Conservation (phyloP, 768 basidiomycete species). For the Coprinopsis sp. region DNA sequence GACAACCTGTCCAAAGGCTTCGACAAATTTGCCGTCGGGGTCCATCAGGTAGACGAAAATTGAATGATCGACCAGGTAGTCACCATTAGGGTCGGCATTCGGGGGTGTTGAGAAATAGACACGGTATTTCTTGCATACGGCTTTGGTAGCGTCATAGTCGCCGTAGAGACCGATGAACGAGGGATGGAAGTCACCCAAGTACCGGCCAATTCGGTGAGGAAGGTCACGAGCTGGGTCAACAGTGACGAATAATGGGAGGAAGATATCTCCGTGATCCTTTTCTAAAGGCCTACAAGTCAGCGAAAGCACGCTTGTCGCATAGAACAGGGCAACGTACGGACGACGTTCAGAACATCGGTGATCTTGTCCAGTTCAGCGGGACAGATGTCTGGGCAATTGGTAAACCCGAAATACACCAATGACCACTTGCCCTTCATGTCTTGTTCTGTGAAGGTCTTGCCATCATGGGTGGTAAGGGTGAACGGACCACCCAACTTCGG, state of each 20-base stretch:
- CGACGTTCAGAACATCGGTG: slow-evolving; percentile 62
- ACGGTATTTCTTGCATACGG: slow-evolving; percentile 89
- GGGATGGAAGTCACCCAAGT: slow-evolving; percentile 86
- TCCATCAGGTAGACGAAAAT: slow-evolving; percentile 99
- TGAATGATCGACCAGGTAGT: slow-evolving; percentile 96
- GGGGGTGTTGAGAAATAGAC: slow-evolving; percentile 98
- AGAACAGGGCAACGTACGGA: slow-evolving; percentile 49
- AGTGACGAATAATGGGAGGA: slow-evolving; percentile 91
- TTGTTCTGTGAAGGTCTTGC: slow-evolving; percentile 72
- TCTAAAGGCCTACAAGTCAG: slow-evolving; percentile 38
- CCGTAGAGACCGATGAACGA: slow-evolving; percentile 86
- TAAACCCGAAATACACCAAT: slow-evolving; percentile 97
- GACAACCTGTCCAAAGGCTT: slow-evolving; percentile 89
- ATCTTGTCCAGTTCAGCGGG: slow-evolving; percentile 98
- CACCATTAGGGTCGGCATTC: slow-evolving; percentile 78
- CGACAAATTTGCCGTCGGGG: slow-evolving; percentile 88
- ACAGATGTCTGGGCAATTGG: slow-evolving; percentile 98
- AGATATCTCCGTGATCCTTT: slow-evolving; percentile 60
- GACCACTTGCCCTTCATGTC: slow-evolving; percentile 88
- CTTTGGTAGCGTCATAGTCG: slow-evolving; percentile 75
- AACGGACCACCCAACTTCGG: slow-evolving; percentile 93
- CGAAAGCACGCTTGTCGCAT: not conserved
- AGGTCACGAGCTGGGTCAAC: slow-evolving; percentile 95
- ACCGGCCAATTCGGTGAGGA: slow-evolving; percentile 52
- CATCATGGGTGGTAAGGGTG: slow-evolving; percentile 60